Base-by-base conservation (phyloP, 495 filamentous ascomycete genomes). In the Penicillium paxilli region DNA sequence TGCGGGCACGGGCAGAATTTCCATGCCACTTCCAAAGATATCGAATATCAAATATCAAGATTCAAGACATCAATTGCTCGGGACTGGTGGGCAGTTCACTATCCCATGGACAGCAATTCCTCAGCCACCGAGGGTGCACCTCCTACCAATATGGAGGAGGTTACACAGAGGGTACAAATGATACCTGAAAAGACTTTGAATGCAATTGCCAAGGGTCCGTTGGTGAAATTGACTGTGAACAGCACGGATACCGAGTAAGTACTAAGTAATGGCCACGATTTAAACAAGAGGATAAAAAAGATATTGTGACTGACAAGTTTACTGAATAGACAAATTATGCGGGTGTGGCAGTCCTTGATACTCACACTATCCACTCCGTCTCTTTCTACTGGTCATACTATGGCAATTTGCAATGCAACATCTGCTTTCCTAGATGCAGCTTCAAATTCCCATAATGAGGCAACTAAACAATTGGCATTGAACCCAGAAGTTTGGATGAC, bases 401-500 rank as follows among this genome's bases (percentile, higher is more conserved):
- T 72, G 11, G 66, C 69, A 5, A 70, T 76, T 23, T 76, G 74
- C 55, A 79, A 77, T 65, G 73, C 78, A 4, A 48, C 77, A 22
- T 72, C 73, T 46, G 71, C 71, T 2, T 80, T 80, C 32, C 59
- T 82, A 17, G 70, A 79, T 59, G 67, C 71, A 20, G 75, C 76
- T n/a, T 55, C 57, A 16, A 59, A 58, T 11, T 79, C 81, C 5
- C 49, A 66, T 14, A 54, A 60, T 52, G 54, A 65, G 6, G 44
- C 50, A 22, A 69, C 78, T 1, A 66, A 63, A 16, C 44, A 65
- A 45, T 28, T 82, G 23, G 65, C 76, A 9, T 82, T 82, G 24
- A 78, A 78, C 12, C 62, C 81, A 20, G 58, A 64, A 14, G 75
- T 78, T 9, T 89, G 86, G 70, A 59, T 77, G 11, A 71, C 75